A percentile compares a stretch with the other conserved stretches of the same genome.
Conservation (phyloP, 2,329 filamentous ascomycete species). For the Alternaria brassicicola region DNA sequence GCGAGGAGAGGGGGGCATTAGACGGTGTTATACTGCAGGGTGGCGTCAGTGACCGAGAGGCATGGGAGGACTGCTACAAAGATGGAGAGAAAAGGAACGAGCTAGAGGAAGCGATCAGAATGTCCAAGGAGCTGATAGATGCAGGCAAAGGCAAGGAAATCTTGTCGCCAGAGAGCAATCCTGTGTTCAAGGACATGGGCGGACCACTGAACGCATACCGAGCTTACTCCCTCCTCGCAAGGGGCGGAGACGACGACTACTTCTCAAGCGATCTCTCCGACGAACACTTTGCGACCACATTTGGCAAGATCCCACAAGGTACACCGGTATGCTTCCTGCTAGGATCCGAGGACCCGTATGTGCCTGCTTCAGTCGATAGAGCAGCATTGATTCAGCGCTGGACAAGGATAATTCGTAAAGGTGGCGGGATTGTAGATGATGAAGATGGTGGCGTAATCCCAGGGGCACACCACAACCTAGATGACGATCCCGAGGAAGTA, state of each 20-base stretch:
- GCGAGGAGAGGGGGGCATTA: constrained; percentile 57
- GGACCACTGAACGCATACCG: constrained; percentile 62
- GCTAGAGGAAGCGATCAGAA: constrained; percentile 43
- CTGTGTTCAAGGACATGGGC: constrained; percentile 35
- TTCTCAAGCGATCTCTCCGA: constrained; percentile 80
- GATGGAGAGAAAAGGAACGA: constrained; percentile 25
- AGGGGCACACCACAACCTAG: constrained; percentile 60
- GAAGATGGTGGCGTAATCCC: constrained; percentile 56
- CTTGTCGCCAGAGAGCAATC: constrained; percentile 53
- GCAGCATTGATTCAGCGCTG: constrained; percentile 64
- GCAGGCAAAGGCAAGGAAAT: constrained; percentile 62
- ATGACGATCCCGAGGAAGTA: constrained; percentile 54
- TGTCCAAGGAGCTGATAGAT: constrained; percentile 62
- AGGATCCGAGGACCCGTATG: constrained; percentile 69
- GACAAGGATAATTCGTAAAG: constrained; percentile 52
- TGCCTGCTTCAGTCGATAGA: constrained; percentile 65
- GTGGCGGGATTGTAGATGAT: constrained; percentile 57
- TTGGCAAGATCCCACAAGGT: constrained; percentile 62
- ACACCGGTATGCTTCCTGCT: constrained; percentile 68
- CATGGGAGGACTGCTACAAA: constrained; percentile 47
- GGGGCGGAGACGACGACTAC: constrained; percentile 78
- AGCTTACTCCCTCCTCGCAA: constrained; percentile 63
- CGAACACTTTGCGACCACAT: constrained; percentile 65
- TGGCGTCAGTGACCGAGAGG: constrained; percentile 78
- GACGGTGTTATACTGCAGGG: constrained; percentile 82